Base-by-base conservation (phyloP, 176 grass and related monocot species). In the Aegilops speltoides region DNA sequence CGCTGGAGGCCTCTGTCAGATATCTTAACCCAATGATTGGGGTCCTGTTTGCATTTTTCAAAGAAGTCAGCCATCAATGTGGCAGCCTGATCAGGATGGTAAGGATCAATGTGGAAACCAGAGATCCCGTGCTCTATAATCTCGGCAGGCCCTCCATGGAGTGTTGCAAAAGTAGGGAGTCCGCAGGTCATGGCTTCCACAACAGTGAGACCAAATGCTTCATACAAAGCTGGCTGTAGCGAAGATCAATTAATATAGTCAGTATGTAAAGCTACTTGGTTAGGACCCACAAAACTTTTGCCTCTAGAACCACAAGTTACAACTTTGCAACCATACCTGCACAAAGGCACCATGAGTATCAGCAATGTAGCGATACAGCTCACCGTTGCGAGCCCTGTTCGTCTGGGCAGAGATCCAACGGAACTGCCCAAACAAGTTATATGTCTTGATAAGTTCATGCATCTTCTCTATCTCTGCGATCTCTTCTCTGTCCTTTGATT, bases 181-280 rank as follows among this genome's bases (percentile, higher is more conserved):
- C 93, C 90, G 54, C 93, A 98, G 45, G 88, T 98, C 93, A 96
- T 94, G 40, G 93, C 90, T 85, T 98, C 96, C 71, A 98, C 86
- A 33, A 98, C 93, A 73, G 96, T 98, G 79, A 98, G 91, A 15
- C 96, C 96, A 23, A 98, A 98, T 26, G 96, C 93, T 91, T 98
- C 96, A 77, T 94, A 98, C 40, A 98, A 94, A 14, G 96, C 96
- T 56, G 93, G 93, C 96, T 98, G 87, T 29, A 81, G 41, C 46
- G 88, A 40, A 40, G 4, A 8, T 10, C 48, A 23, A 10, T 50
- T 77, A 50, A 69, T 29, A 70, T 43, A 17, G 69, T 91, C 64
- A 77, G 41, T 26, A 50, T 20, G 62, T 36, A 63, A 69, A 69
- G 48, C 41, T 29, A 70, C 63, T 63, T 24, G 29, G 32, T 48